Evolutionary conservation across 768 basidiomycete species (phyloP), one percentile per base, ranked within the genome.

Genomic region (Kwoniella botswanensis): DNA sequence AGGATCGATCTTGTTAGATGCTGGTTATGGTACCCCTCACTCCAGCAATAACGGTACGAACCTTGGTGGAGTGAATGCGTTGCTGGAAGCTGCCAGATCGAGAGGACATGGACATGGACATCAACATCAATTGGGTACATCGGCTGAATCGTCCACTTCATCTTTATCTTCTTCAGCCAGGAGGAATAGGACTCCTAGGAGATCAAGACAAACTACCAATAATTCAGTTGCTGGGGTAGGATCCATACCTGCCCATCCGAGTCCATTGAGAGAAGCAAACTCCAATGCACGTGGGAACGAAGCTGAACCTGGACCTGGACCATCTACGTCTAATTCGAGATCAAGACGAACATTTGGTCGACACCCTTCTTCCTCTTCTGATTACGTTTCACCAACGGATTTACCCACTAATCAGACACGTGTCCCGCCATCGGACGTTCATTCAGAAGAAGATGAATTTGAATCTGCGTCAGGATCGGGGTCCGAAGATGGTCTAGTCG

Each of bases 1-100:
- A 12, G 97, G 96, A 9, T 96, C 93, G 80, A 98, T 99, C 68
- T 86, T 99, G 10, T 87, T 99, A 2, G 94, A 97, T 83, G 92
- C 94, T 1, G 95, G 94, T 21, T 90, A 90, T 50, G 85, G 83
- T 7, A 88, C 79, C 21, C 82, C 82, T 4, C 71, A 72, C 11
- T 69, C 74, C 5, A 66, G 59, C 22, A 59, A 72, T 12, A 52
- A 69, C 17, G 50, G n/a, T 15, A 29, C 67, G 11, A 54, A 58
- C 26, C 54, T 70, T 1, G 71, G 72, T 13, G 71, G 74, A 1
- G 73, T 77, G 11, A 68, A 65, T n/a, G 77, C 77, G 21, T 52
- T 80, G 12, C 69, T 78, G 11, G 75, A 78, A 55, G 77, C 75
- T 58, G 79, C 79, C 13, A 61, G 77, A 64, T 69, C 68, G n/a